Base-by-base conservation (phyloP, 2,329 filamentous ascomycete genomes). In the Colletotrichum sp. region DNA sequence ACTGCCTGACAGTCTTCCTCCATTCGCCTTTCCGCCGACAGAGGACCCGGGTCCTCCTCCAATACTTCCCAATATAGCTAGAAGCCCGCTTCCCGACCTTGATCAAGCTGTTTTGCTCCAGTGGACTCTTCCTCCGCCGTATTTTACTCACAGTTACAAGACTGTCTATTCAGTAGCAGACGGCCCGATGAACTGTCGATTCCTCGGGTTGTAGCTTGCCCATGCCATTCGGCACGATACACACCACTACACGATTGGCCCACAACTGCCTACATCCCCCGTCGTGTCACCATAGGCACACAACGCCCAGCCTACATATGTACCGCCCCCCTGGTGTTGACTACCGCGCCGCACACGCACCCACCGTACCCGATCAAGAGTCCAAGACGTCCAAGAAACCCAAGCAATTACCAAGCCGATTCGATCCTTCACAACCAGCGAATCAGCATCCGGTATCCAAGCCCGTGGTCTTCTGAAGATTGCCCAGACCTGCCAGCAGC, bases 341-440 rank as follows among this genome's bases (percentile, higher is more conserved):
- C 49, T 64, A 65, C 59, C 34, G 68, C 22, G 59, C 68, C 68
- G 57, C 65, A 74, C 32, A 69, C 36, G 27, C 29, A 55, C 29
- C 52, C 29, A 68, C 16, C 6, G 32, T 15, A 36, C 25, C 36
- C 27, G 27, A n/a, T 25, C 57, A 52, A n/a, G 34, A 27, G 29
- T 52, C 68, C 68, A 70, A 74, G 65, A 62, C 34, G 22, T 49
- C 57, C 64, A 73, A 76, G 71, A 55, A 74, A 65, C 70, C 49
- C 49, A 74, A 74, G 59, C 68, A 74, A 74, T 62, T 61, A 74
- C 65, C 74, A 76, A 74, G 59, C 19, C 71, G 65, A 69, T 69
- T 69, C 22, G 27, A 39, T 34, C 25, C 49, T 25, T 76, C 30
- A 5, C 8, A 3, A 8, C 29, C 5, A 12, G 22, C 74, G 27